Percentiles rank a stretch among this genome's conserved stretches.
phyloP scores from a whole-genome alignment of 1,284 basidiomycete species.

The Melampsora larici-populina region DNA sequence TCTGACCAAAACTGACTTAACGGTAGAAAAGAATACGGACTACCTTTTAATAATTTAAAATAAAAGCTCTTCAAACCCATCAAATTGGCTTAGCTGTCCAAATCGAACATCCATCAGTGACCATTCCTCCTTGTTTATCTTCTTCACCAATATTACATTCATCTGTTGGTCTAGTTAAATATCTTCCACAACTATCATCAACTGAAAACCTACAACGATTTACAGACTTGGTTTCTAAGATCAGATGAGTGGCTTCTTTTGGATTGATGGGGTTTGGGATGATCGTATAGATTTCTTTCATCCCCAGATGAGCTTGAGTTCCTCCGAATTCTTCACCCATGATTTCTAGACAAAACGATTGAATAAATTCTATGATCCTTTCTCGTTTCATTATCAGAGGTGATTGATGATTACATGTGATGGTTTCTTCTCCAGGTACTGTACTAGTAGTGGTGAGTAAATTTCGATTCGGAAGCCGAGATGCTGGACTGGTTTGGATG shows the following conservation, averaged over 20 bases:
- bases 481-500: no score
- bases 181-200: constrained; percentile 36
- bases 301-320: neutral
- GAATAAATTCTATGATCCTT: constrained; percentile 32
- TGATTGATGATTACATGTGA: constrained; percentile 16
- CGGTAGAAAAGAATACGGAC: no score
- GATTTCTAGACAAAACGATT: constrained; percentile 34
- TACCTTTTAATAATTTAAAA: no score
- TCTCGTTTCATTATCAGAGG: constrained; percentile 17
- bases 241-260: constrained; percentile 11
- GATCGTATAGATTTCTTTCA: constrained; percentile 29
- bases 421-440: constrained; percentile 4
- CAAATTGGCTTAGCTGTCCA: constrained; percentile 27
- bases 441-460: no score
- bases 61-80: no score
- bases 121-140: constrained; percentile 30
- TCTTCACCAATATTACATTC: constrained; percentile 42
- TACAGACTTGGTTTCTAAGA: constrained; percentile 6
- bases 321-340: constrained; percentile 33
- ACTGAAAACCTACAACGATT: constrained; percentile 33
- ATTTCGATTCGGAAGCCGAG: no score
- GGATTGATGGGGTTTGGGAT: neutral
- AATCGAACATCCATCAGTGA: constrained; percentile 37
- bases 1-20: no score
- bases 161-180: constrained; percentile 34